Conservation (phyloP, 2,329 filamentous ascomycete genomes). For the Fusarium floridanum region DNA sequence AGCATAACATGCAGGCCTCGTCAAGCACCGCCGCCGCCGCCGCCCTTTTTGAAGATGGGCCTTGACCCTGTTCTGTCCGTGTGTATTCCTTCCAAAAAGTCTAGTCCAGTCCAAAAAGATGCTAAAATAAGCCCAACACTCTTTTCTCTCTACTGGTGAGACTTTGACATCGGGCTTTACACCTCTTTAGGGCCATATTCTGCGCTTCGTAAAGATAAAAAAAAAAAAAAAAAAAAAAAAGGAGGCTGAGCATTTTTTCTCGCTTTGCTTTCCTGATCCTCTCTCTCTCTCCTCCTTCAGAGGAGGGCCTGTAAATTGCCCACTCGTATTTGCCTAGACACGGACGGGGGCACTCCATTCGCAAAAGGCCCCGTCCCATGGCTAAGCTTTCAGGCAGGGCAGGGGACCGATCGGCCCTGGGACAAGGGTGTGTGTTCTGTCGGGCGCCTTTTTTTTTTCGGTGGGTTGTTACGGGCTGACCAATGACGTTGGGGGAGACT, state of each 20-base stretch:
- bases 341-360: not conserved
- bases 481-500: not conserved
- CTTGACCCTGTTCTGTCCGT: not conserved
- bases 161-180: not conserved
- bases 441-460: not conserved
- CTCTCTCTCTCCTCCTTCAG: too few species aligned
- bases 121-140: not conserved
- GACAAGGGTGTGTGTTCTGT: not conserved
- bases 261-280: not conserved
- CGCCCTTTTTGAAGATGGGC: not conserved
- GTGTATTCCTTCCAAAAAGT: not conserved
- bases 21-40: not conserved
- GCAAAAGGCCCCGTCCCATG: not conserved
- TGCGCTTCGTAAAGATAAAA: not conserved
- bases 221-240: not conserved
- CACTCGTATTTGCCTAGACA: slow-evolving; percentile 6
- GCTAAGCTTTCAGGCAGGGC: slow-evolving; percentile 5
- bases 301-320: not conserved
- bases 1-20: not conserved
- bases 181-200: not conserved
- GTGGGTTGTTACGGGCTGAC: not conserved
- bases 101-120: not conserved
- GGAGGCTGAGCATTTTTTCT: slow-evolving; percentile 1
- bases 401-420: not conserved
- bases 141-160: not conserved